A percentile compares a stretch with the other conserved stretches of the same genome.
These are phyloP conservation scores for Trametes versicolor DNA, from an alignment of 1,284 basidiomycete species.

Conservation along the genomic window DNA sequence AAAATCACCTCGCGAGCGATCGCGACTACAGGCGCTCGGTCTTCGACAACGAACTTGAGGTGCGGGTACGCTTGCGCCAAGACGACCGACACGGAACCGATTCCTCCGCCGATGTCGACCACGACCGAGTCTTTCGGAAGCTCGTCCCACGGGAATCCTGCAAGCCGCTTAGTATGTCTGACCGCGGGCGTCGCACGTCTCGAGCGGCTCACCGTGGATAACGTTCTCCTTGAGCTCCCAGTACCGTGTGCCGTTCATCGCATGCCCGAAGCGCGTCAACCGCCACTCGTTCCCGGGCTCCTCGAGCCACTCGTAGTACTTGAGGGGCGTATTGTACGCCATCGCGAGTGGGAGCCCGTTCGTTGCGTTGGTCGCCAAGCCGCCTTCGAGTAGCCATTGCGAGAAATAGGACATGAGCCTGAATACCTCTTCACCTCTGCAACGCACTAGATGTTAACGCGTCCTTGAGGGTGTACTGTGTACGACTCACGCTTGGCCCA, in stretches of 20 bases:
- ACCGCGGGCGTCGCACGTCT: no score
- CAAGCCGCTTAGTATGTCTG: not conserved
- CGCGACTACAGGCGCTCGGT: slow-evolving; percentile 67
- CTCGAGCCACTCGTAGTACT: slow-evolving; percentile 32
- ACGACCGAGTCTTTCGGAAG: slow-evolving; percentile 59
- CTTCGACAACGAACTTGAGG: slow-evolving; percentile 74
- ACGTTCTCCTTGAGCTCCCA: slow-evolving; percentile 31
- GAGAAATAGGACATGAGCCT: slow-evolving; percentile 16
- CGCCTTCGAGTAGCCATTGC: slow-evolving; percentile 20
- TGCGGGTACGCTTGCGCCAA: slow-evolving; percentile 64
- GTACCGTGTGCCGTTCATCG: slow-evolving; percentile 26
- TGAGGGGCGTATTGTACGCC: slow-evolving; percentile 22
- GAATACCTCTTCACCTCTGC: not conserved
- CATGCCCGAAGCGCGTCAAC: slow-evolving; percentile 23
- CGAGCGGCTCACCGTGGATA: slow-evolving; percentile 11
- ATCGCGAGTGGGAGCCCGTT: not conserved
- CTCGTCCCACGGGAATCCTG: slow-evolving; percentile 72
- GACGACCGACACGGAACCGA: slow-evolving; percentile 73
- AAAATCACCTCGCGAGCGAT: slow-evolving; percentile 63
- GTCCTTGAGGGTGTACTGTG: not conserved
- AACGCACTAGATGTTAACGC: not conserved
- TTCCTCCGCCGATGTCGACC: slow-evolving; percentile 80
- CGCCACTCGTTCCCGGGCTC: slow-evolving; percentile 24
- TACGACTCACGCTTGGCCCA: not conserved
- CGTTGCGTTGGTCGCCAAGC: slow-evolving; percentile 5